Evolutionary conservation across 2,329 filamentous ascomycete species (phyloP).

Genomic region (Exophiala dermatitidis): DNA sequence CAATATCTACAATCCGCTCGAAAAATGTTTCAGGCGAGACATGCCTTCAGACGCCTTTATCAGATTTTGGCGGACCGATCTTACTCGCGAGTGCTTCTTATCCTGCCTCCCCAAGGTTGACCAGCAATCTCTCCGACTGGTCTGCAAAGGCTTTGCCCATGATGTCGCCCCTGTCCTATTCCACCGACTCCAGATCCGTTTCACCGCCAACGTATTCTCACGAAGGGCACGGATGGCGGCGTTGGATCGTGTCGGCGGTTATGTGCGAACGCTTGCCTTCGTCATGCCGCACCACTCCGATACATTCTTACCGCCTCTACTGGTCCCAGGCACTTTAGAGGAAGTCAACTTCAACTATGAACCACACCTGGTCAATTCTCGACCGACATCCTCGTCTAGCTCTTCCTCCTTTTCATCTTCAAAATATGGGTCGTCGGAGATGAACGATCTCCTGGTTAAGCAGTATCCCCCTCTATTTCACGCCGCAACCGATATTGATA

Average conservation of each 20-base stretch:
- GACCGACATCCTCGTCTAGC: slow-evolving; percentile 47
- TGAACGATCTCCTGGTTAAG: slow-evolving; percentile 73
- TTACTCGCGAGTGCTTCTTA: slow-evolving; percentile 32
- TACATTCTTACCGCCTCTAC: slow-evolving; percentile 75
- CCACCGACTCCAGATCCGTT: slow-evolving; percentile 40
- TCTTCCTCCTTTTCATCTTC: slow-evolving; percentile 44
- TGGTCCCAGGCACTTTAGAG: slow-evolving; percentile 67
- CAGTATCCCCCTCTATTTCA: slow-evolving; percentile 88
- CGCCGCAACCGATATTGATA: slow-evolving; percentile 76
- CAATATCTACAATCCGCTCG: background rate
- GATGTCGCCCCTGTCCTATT: slow-evolving; percentile 36
- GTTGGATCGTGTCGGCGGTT: slow-evolving; percentile 67
- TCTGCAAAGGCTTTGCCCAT: slow-evolving; percentile 32
- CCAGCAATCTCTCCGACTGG: slow-evolving; percentile 32
- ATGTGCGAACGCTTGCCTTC: slow-evolving; percentile 73
- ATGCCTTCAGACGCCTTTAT: slow-evolving; percentile 28
- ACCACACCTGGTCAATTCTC: slow-evolving; percentile 58
- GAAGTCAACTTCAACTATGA: slow-evolving; percentile 77
- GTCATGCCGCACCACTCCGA: slow-evolving; percentile 66
- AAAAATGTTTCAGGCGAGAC: slow-evolving; percentile 15
- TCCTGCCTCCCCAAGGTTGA: slow-evolving; percentile 31
- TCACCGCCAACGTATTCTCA: slow-evolving; percentile 62
- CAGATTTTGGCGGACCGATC: slow-evolving; percentile 35
- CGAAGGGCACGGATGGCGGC: slow-evolving; percentile 65
- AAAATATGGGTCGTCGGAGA: slow-evolving; percentile 71